Evolutionary conservation across 345 rosid species (phyloP), one percentile per base, ranked within the genome.

Genomic region (Eucalyptus pauciflora): DNA sequence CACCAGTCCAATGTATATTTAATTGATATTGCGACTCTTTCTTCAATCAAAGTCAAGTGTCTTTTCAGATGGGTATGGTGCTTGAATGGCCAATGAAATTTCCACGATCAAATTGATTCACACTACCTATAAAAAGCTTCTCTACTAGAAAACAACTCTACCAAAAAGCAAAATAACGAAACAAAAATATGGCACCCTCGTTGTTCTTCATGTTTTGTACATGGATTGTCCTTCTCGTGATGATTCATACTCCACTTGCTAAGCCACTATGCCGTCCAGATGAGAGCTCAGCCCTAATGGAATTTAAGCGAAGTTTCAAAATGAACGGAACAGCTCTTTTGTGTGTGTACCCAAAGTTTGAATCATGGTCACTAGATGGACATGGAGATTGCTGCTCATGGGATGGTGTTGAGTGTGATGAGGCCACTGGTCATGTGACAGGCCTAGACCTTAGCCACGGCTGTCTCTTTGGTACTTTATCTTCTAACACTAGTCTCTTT

Each of bases 281-380:
- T 7, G 71, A 64, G 71, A 64, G 71, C 37, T 29, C 10, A 25
- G 37, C 71, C 71, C 0, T 64, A 0, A 64, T 64, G 71, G 37
- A 64, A 29, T 64, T 64, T 0, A 64, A 64, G 33, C 71, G 0
- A 29, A 64, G 71, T 29, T 64, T 64, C 71, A 29, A 4, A 64
- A 29, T 0, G 37, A 27, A 64, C 3, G 29, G 3, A 64, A 64
- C 37, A 29, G 0, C 1, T n/a, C 1, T 2, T 6, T 0, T 0
- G 0, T 64, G 71, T 64, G 37, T 13, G 2, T 3, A 64, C 1
- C 37, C 33, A 7, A 64, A 64, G 18, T 0, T 29, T 13, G 71
- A 67, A 56, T 56, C 60, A 56, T 56, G 60, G 60, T 56, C 60
- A 2, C 41, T 3, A 15, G 6, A 15, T n/a, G 76, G 6, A 3